Evolutionary conservation across 345 rosid species (phyloP), one percentile per base, ranked within the genome.

Genomic region (Abelmoschus esculentus): DNA sequence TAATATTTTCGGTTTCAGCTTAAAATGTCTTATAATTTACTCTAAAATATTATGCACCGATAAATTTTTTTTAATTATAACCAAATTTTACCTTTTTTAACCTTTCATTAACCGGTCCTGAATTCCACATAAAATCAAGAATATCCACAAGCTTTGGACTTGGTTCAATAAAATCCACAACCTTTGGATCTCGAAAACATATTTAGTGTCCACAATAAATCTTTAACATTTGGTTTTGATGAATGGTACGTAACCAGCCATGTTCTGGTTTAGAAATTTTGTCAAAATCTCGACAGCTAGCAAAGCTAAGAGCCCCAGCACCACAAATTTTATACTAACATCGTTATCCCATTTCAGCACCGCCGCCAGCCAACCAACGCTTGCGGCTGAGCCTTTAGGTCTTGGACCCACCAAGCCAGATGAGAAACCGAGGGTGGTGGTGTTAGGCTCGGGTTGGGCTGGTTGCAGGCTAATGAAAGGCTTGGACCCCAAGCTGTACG

Each of bases 381-480:
- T 38, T 1, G 44, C 22, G 47, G 14, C 58, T 12, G 76, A 49
- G 54, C 60, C n/a, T 17, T 50, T 75, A 1, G 89, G 89, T 8
- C 78, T 93, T 46, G 83, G 71, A 8, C 92, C 98, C 57, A 89
- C 95, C 22, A 81, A 53, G 72, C 47, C 73, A 14, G 76, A 64
- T 1, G 91, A 91, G 83, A 91, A 89, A 74, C 95, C 96, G 8
- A 80, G 97, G 76, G 87, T 86, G 77, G 96, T 91, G 74, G 95
- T 93, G 46, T 74, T 89, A 80, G 98, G 96, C 10, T 79, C 92
- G 5, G 98, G 98, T 3, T 93, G 98, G 98, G 98, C 98, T 1
- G 98, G 90, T 18, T 89, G 96, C 77, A 72, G 95, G 50, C 74
- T 89, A 40, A 81, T 93, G 96, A 91, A 93, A 80, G 93, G 85